Evolutionary conservation across 306 rosid species (phyloP), one percentile per base, ranked within the genome.

Genomic region (Begonia masoniana): DNA sequence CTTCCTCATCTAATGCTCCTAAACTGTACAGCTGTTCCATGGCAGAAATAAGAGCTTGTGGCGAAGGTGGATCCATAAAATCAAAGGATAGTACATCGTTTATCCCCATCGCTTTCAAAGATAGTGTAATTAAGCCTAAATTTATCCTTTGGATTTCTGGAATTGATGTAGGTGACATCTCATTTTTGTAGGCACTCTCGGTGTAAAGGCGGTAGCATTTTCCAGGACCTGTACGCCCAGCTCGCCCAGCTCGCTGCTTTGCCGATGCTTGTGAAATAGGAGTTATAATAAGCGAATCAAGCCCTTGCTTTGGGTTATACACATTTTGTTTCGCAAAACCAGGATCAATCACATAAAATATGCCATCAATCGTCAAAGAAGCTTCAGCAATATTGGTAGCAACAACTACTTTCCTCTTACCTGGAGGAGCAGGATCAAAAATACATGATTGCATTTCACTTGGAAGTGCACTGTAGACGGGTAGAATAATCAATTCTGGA

Each of bases 331-430:
- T 88, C 4, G 97, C 84, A 58, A 81, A 88, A 12, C 92, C 95
- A 41, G 92, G 94, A 72, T 84, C 97, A 62, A 88, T 84, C 0
- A 82, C 92, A 62, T 79, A 82, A 66, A 59, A 79, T 59, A 88
- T 88, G n/a, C 95, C 94, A 71, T 88, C 96, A 61, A 88, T 84
- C 26, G 92, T 84, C 71, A 88, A 77, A n/a, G 92, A 81, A 47
- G 96, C 85, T 74, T 88, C 92, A 4, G 96, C 92, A 73, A 88
- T 84, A 57, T 88, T 88, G 17, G 96, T 88, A 45, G 96, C 92
- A 69, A 88, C 94, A n/a, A 88, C 85, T 69, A 88, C 88, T 66
- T 84, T 81, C 60, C 94, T 77, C 74, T 84, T 88, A 55, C 92
- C 95, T 2, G 92, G 88, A 50, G 96, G 96, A 47, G 94, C 80